Evolutionary conservation across 2,329 filamentous ascomycete genomes (phyloP).

Genomic region (Fusarium succisae): DNA sequence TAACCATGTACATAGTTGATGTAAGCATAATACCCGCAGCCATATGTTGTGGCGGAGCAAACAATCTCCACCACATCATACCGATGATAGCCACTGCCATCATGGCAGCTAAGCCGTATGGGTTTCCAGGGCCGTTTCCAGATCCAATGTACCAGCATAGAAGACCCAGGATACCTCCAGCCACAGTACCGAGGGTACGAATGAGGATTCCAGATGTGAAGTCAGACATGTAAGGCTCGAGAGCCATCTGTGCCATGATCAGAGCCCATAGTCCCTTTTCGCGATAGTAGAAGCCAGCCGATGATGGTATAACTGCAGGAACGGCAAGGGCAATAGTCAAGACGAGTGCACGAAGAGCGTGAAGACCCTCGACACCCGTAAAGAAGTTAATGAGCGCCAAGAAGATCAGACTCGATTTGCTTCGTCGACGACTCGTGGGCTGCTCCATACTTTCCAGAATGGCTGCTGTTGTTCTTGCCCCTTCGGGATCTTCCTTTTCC

Average conservation of each 20-base stretch:
- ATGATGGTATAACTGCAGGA: constrained; percentile 4
- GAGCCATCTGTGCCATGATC: constrained; percentile 34
- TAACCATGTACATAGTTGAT: constrained; percentile 31
- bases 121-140: constrained; percentile 11
- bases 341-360: background rate
- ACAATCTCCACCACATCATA: constrained; percentile 37
- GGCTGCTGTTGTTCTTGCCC: background rate
- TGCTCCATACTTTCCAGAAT: constrained; percentile 7
- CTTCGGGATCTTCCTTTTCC: background rate
- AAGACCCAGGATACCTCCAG: constrained; percentile 12
- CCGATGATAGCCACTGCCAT: constrained; percentile 23
- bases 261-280: constrained; percentile 35
- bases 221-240: constrained; percentile 34
- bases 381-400: constrained; percentile 9
- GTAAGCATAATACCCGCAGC: constrained; percentile 32
- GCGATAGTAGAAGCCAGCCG: constrained; percentile 31
- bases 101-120: constrained; percentile 29
- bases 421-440: constrained; percentile 2
- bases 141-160: constrained; percentile 15
- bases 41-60: constrained; percentile 28
- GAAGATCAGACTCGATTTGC: constrained; percentile 3
- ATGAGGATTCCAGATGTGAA: constrained; percentile 25
- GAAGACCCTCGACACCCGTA: background rate
- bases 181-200: constrained; percentile 9
- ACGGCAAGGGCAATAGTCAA: constrained; percentile 10